Evolutionary conservation across 257 asterid genomes (phyloP).

Genomic region (Striga asiatica): DNA sequence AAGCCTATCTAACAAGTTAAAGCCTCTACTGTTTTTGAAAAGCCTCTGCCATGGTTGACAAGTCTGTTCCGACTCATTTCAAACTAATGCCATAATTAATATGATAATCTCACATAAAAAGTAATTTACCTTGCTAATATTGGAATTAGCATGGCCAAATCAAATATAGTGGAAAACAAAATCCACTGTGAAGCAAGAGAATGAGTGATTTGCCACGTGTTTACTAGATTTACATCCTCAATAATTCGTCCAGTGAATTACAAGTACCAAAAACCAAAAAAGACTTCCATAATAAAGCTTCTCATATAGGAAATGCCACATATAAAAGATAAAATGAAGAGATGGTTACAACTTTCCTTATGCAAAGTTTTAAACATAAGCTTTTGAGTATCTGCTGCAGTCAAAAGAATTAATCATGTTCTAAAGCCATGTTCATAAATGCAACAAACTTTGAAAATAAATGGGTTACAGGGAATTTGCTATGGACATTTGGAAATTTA

Average conservation of each 20-base stretch:
- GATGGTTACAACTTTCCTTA: neutral
- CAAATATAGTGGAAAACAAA: too few relatives aligned
- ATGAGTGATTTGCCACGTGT: too few relatives aligned
- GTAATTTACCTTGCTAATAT: too few relatives aligned
- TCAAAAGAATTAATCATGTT: neutral
- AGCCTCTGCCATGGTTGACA: too few relatives aligned
- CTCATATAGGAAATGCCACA: neutral
- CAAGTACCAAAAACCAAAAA: neutral
- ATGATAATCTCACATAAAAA: too few relatives aligned
- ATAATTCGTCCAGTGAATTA: neutral
- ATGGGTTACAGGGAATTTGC: neutral
- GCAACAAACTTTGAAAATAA: neutral
- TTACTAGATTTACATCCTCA: neutral
- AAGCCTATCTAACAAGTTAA: neutral
- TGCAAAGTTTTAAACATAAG: neutral
- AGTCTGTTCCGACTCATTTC: too few relatives aligned
- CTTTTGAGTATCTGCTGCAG: neutral
- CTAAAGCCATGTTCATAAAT: neutral
- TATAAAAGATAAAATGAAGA: neutral
- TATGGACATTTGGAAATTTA: neutral
- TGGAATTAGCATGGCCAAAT: too few relatives aligned
- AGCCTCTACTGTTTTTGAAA: too few relatives aligned
- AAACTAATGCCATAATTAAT: too few relatives aligned
- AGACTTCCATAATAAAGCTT: slow-evolving; percentile 3
- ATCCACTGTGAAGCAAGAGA: too few relatives aligned